These are phyloP conservation scores for Paramyrothecium sp. DNA, from an alignment of 2,329 filamentous ascomycete genomes.

Conservation along the genomic window DNA sequence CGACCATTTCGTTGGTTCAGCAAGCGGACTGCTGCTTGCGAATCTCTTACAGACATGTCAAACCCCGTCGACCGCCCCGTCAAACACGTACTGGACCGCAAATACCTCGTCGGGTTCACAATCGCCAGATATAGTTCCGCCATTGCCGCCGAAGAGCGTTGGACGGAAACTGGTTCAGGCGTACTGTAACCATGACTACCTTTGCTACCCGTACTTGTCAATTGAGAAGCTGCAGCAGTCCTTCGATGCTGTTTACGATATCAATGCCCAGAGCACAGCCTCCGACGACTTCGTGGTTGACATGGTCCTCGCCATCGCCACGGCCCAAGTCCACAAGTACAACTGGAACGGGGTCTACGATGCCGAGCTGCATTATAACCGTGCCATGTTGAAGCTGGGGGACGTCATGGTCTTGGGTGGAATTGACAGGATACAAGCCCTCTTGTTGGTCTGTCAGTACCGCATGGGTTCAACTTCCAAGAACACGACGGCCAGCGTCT, in stretches of 20 bases:
- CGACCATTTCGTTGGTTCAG: slow-evolving; percentile 38
- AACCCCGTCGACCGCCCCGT: slow-evolving; percentile 7
- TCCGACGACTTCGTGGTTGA: slow-evolving; percentile 39
- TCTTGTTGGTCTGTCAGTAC: slow-evolving; percentile 42
- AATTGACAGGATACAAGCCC: slow-evolving; percentile 35
- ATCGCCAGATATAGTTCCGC: slow-evolving; percentile 10
- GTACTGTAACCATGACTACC: slow-evolving; percentile 40
- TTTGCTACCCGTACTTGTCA: slow-evolving; percentile 40
- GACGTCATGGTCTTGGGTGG: slow-evolving; percentile 33
- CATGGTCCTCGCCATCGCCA: slow-evolving; percentile 42
- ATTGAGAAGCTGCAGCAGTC: slow-evolving; percentile 23
- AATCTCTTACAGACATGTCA: slow-evolving; percentile 31
- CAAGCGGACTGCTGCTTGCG: slow-evolving; percentile 38
- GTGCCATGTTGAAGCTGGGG: slow-evolving; percentile 33
- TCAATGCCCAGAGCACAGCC: slow-evolving; percentile 13
- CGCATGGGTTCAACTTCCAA: slow-evolving; percentile 37
- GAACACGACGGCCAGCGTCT: slow-evolving; percentile 36
- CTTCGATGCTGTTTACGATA: slow-evolving; percentile 27
- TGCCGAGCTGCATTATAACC: slow-evolving; percentile 38
- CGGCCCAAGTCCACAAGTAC: slow-evolving; percentile 39
- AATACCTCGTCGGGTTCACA: slow-evolving; percentile 5
- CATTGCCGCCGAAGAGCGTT: slow-evolving; percentile 30
- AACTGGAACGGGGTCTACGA: slow-evolving; percentile 41
- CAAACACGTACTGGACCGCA: slow-evolving; percentile 13
- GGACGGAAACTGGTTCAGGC: slow-evolving; percentile 35